phyloP scores from a whole-genome alignment of 352 stramenopile species.

The Phytophthora brassicae region DNA sequence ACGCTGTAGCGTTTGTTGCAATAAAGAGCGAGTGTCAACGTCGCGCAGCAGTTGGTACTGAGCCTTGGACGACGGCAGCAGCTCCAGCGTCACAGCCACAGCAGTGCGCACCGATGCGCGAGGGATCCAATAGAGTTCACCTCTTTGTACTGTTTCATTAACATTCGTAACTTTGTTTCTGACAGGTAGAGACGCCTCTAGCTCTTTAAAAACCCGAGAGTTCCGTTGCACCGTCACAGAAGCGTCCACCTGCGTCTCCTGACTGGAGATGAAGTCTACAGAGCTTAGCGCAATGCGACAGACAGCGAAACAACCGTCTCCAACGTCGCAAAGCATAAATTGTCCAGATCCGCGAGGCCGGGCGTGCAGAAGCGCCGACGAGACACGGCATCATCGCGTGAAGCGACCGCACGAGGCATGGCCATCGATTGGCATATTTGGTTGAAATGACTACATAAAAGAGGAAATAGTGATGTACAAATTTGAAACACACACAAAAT shows the following conservation, averaged over 20 bases:
- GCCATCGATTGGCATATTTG: conserved; percentile 27
- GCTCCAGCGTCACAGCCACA: conserved; percentile 55
- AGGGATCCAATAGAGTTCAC: conserved; percentile 50
- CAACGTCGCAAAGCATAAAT: conserved; percentile 35
- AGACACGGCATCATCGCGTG: conserved; percentile 59
- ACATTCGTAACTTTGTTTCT: not conserved
- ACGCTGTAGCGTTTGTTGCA: conserved; percentile 60
- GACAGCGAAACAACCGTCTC: conserved; percentile 24
- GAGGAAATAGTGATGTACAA: too few relatives aligned
- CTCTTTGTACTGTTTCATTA: not conserved
- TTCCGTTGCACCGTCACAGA: conserved; percentile 35
- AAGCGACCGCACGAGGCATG: conserved; percentile 43
- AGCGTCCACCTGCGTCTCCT: conserved; percentile 13
- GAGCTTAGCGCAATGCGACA: conserved; percentile 47
- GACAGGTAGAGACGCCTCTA: conserved; percentile 29
- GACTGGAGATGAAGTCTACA: not conserved
- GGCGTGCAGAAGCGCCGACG: conserved; percentile 29
- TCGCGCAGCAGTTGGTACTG: conserved; percentile 26
- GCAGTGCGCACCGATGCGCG: conserved; percentile 39
- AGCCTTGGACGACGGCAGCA: conserved; percentile 20
- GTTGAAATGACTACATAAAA: conserved; percentile 7
- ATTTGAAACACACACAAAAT: too few relatives aligned
- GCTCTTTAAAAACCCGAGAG: conserved; percentile 19
- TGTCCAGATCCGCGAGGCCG: conserved; percentile 37
- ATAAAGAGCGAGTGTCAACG: conserved; percentile 42